A percentile compares a stretch with the other conserved stretches of the same genome.
These are phyloP conservation scores for Aspergillus mulundensis DNA, from an alignment of 495 filamentous ascomycete genomes.

Conservation along the genomic window DNA sequence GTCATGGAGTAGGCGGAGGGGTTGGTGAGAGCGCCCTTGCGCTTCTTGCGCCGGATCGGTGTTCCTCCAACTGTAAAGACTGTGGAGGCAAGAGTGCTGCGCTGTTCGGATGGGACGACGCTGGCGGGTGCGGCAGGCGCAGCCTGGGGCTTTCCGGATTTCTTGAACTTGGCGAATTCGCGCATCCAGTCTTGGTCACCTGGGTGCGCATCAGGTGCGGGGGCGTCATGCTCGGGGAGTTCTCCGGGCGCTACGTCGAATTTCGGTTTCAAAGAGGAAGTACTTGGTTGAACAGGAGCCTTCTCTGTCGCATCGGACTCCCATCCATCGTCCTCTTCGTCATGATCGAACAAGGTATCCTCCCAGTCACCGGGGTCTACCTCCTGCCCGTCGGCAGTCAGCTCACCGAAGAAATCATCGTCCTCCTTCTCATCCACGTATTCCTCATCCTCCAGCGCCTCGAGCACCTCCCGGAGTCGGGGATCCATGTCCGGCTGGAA, in stretches of 20 bases:
- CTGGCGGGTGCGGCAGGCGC: conserved; percentile 37
- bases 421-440: conserved; percentile 83
- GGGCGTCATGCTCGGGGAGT: conserved; percentile 42
- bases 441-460: conserved; percentile 92
- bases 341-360: conserved; percentile 55
- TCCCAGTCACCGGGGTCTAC: conserved; percentile 67
- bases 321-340: conserved; percentile 76
- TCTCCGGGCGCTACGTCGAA: conserved; percentile 26
- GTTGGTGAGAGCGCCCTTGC: conserved; percentile 84
- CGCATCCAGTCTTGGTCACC: conserved; percentile 75
- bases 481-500: conserved; percentile 99
- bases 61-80: conserved; percentile 67
- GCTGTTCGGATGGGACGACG: conserved; percentile 47
- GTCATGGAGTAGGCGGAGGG: conserved; percentile 96
- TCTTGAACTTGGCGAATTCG: conserved; percentile 88
- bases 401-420: conserved; percentile 73
- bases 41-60: conserved; percentile 77
- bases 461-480: conserved; percentile 82
- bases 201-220: conserved; percentile 38
- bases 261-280: conserved; percentile 13
- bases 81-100: conserved; percentile 62
- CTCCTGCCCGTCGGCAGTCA: conserved; percentile 71
- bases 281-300: conserved; percentile 44
- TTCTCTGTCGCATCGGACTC: conserved; percentile 92
- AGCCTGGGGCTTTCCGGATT: conserved; percentile 53